Conservation (phyloP, 306 rosid genomes). For the Clitoria ternatea region DNA sequence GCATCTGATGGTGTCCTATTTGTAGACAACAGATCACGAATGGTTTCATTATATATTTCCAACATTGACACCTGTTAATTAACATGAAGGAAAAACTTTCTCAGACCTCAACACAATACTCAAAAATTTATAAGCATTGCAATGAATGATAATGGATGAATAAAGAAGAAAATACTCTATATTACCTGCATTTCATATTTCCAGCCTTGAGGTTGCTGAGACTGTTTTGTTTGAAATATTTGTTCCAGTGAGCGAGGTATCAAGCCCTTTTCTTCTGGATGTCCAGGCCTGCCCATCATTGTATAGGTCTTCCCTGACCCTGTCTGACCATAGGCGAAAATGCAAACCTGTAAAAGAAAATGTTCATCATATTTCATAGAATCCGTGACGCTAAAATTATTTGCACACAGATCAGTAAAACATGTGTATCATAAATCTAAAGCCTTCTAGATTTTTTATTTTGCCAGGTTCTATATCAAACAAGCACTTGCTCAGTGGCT, state of each 20-base stretch:
- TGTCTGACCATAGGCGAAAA: slow-evolving; percentile 97
- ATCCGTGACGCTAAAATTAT: neutral
- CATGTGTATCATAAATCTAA: neutral
- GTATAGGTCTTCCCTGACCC: slow-evolving; percentile 99
- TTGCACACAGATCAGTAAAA: neutral
- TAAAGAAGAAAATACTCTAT: neutral
- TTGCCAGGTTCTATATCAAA: neutral
- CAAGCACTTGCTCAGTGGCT: neutral
- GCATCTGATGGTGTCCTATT: slow-evolving; percentile 50
- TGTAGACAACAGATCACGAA: slow-evolving; percentile 76
- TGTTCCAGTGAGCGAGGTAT: slow-evolving; percentile 94
- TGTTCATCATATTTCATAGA: slow-evolving; percentile 2
- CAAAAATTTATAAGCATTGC: neutral
- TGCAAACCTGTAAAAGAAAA: slow-evolving; percentile 78
- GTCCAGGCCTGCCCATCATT: slow-evolving; percentile 96
- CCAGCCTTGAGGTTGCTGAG: slow-evolving; percentile 88
- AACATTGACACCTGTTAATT: slow-evolving; percentile 77
- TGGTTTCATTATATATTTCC: slow-evolving; percentile 93
- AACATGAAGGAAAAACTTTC: slow-evolving; percentile 7
- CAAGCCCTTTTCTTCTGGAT: slow-evolving; percentile 71
- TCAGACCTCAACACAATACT: slow-evolving; percentile 10
- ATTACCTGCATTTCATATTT: slow-evolving; percentile 96
- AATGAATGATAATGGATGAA: neutral
- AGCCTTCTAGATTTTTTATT: neutral
- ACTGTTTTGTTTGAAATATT: slow-evolving; percentile 79